Percentiles rank a stretch among this genome's conserved stretches.
These are phyloP conservation scores for Trichoderma koningii DNA, from an alignment of 2,329 filamentous ascomycete genomes.

Conservation along the genomic window DNA sequence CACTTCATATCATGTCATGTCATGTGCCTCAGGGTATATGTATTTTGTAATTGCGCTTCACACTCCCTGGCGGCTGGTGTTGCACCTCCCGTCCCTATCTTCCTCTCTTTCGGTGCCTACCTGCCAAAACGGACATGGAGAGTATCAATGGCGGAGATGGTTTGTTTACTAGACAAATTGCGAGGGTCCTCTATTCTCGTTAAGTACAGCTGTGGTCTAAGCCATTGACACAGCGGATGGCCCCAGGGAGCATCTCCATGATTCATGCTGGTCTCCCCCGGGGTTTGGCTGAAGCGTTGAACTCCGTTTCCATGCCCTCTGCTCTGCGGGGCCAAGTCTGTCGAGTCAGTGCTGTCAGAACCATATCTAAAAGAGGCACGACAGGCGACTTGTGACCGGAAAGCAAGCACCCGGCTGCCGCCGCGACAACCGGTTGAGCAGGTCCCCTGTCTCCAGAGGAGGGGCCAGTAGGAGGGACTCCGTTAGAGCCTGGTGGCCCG, in stretches of 20 bases:
- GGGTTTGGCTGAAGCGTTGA: neutral
- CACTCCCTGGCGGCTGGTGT: neutral
- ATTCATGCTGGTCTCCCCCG: neutral
- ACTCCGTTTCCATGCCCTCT: neutral
- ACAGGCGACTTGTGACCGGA: slow-evolving; percentile 20
- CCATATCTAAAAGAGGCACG: slow-evolving; percentile 27
- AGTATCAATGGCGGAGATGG: neutral
- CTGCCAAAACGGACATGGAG: neutral
- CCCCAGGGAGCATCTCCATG: slow-evolving; percentile 2
- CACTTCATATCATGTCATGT: neutral
- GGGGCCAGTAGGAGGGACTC: neutral
- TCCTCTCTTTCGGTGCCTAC: neutral
- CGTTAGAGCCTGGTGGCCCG: neutral
- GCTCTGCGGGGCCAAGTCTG: slow-evolving; percentile 4
- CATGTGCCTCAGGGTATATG: neutral
- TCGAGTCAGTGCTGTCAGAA: slow-evolving; percentile 26
- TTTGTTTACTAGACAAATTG: neutral
- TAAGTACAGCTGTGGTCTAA: neutral
- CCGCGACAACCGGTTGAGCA: slow-evolving; percentile 20
- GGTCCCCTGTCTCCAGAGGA: neutral
- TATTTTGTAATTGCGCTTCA: neutral
- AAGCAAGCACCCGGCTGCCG: slow-evolving; percentile 19
- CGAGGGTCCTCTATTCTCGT: neutral
- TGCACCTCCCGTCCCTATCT: too few relatives aligned
- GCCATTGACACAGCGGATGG: neutral